Evolutionary conservation across 1,139 yeast species (phyloP).

Genomic region (Lodderomyces oxycetoniae): DNA sequence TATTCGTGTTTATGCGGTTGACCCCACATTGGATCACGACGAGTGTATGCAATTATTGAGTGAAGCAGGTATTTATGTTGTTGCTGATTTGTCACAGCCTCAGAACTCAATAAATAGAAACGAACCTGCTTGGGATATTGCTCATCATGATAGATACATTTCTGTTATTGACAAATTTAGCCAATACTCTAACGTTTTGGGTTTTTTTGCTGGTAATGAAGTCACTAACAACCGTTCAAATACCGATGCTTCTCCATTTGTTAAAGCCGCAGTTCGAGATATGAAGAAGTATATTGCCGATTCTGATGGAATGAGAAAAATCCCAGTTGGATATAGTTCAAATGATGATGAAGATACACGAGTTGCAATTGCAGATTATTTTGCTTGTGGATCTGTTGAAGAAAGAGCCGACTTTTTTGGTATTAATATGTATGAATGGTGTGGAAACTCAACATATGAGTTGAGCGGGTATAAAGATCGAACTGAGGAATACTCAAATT

Average conservation of each 20-base stretch:
- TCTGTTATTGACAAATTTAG: slow-evolving; percentile 78
- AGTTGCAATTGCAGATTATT: slow-evolving; percentile 71
- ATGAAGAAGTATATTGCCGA: slow-evolving; percentile 73
- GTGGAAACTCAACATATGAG: slow-evolving; percentile 65
- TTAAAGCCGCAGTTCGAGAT: slow-evolving; percentile 90
- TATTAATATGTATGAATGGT: slow-evolving; percentile 89
- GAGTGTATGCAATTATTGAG: slow-evolving; percentile 82
- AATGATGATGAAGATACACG: slow-evolving; percentile 76
- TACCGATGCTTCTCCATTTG: slow-evolving; percentile 65
- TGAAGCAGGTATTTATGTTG: slow-evolving; percentile 82
- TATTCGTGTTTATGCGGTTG: slow-evolving; percentile 67
- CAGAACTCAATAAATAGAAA: slow-evolving; percentile 69
- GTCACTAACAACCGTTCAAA: slow-evolving; percentile 57
- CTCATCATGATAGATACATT: slow-evolving; percentile 70
- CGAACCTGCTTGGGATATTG: slow-evolving; percentile 67
- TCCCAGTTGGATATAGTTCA: slow-evolving; percentile 92
- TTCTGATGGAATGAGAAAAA: slow-evolving; percentile 58
- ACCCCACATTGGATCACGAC: slow-evolving; percentile 77
- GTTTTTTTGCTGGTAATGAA: slow-evolving; percentile 94
- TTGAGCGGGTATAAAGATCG: slow-evolving; percentile 66
- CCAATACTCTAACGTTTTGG: slow-evolving; percentile 76
- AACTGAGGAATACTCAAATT: slow-evolving; percentile 55
- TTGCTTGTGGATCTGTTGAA: slow-evolving; percentile 67
- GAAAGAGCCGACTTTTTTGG: slow-evolving; percentile 86
- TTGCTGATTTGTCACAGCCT: slow-evolving; percentile 87